A percentile compares a stretch with the other conserved stretches of the same genome.
phyloP scores from a whole-genome alignment of 441 rosid genomes.

The Populus trichocarpa region DNA sequence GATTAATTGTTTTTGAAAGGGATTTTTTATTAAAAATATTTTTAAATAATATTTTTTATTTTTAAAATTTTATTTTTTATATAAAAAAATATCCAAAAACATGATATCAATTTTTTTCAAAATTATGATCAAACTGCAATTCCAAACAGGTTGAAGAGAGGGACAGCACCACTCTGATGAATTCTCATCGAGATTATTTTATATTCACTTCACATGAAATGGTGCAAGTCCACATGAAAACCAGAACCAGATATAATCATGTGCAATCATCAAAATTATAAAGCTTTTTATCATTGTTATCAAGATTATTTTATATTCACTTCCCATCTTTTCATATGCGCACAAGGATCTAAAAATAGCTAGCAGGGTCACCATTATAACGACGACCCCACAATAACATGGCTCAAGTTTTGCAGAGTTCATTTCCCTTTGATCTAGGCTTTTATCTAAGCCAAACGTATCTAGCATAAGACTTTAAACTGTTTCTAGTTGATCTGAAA shows the following conservation, averaged over 20 bases:
- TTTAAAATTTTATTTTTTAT: no score
- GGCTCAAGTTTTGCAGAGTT: neutral
- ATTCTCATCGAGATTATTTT: neutral
- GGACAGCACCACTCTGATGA: constrained; percentile 14
- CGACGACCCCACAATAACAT: neutral
- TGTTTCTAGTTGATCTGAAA: constrained; percentile 12
- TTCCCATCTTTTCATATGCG: neutral
- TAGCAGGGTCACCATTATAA: neutral
- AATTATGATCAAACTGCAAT: no score
- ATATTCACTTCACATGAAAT: neutral
- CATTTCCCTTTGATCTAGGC: constrained; percentile 18
- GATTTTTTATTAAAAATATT: no score
- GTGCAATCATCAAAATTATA: constrained; percentile 33
- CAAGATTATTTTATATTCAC: neutral
- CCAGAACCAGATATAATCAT: constrained; percentile 27
- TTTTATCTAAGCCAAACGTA: neutral
- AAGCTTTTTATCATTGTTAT: neutral
- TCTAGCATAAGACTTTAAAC: constrained; percentile 2
- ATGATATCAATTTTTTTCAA: no score
- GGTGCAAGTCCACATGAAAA: constrained; percentile 19
- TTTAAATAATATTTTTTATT: no score
- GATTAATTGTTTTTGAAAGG: constrained; percentile 12
- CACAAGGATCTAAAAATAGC: neutral
- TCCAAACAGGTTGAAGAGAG: constrained; percentile 9
- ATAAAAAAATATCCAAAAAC: no score